phyloP scores from a whole-genome alignment of 225 moss, liverwort and hornwort species.

The Straminergon stramineum region DNA sequence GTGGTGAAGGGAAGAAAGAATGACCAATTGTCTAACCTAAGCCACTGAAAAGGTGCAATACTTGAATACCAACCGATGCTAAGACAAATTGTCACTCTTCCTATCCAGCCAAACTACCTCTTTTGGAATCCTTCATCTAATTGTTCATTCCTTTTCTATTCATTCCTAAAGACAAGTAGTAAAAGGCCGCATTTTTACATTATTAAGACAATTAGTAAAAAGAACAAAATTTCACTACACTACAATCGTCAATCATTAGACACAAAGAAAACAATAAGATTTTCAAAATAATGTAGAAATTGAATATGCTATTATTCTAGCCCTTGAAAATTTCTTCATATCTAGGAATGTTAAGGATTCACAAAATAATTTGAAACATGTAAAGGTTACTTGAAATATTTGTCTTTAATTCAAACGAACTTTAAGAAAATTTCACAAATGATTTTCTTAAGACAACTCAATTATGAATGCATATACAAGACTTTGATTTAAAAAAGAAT shows the following conservation, averaged over 20 bases:
- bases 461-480: not conserved
- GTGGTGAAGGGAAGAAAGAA: too few species aligned
- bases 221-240: too few species aligned
- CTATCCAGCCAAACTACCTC: too few species aligned
- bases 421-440: not conserved
- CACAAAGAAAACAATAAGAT: not conserved
- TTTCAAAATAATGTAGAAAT: not conserved
- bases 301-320: not conserved
- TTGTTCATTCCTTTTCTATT: too few species aligned
- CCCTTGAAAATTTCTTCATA: not conserved
- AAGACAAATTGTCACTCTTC: too few species aligned
- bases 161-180: too few species aligned
- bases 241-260: not conserved
- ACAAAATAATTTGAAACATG: not conserved
- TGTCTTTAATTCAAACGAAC: not conserved
- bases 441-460: not conserved
- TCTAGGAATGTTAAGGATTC: not conserved
- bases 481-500: fast-evolving
- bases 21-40: too few species aligned
- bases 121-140: too few species aligned
- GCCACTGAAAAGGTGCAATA: too few species aligned
- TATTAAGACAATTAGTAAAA: too few species aligned
- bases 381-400: not conserved
- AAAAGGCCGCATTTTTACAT: too few species aligned
- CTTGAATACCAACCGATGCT: too few species aligned